Conservation (phyloP, 768 basidiomycete species). For the Suillus plorans region DNA sequence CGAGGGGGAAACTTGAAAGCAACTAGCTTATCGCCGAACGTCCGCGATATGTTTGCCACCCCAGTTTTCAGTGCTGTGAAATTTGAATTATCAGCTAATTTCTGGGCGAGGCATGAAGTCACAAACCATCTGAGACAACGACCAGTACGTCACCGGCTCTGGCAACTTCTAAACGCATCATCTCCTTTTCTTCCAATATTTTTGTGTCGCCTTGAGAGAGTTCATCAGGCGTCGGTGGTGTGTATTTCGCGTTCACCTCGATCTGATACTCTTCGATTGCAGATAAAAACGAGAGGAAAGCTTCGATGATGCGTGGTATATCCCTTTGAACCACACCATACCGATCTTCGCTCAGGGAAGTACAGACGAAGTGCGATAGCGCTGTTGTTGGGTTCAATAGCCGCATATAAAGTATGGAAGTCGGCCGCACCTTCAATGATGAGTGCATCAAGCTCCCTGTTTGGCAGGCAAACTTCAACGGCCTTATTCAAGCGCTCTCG, state of each 20-base stretch:
- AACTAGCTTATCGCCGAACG: constrained; percentile 70
- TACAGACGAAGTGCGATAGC: constrained; percentile 63
- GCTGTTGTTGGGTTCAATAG: constrained; percentile 38
- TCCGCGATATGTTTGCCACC: constrained; percentile 62
- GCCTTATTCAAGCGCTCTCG: constrained; percentile 50
- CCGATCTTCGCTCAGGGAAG: constrained; percentile 76
- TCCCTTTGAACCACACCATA: constrained; percentile 86
- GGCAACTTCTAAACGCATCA: constrained; percentile 48
- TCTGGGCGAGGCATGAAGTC: background rate
- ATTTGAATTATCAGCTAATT: background rate
- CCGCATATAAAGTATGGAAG: background rate
- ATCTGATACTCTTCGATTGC: constrained; percentile 66
- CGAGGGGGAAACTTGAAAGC: constrained; percentile 80
- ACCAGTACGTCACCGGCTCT: constrained; percentile 55
- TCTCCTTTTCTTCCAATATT: constrained; percentile 39
- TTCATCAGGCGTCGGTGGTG: constrained; percentile 37
- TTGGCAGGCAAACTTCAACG: constrained; percentile 57
- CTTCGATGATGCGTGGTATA: constrained; percentile 79
- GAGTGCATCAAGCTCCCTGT: constrained; percentile 60
- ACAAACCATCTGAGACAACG: constrained; percentile 60
- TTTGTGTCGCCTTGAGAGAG: constrained; percentile 23
- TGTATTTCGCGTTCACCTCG: constrained; percentile 46
- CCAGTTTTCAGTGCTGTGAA: constrained; percentile 63
- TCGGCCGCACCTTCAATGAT: constrained; percentile 53
- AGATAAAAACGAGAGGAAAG: constrained; percentile 61